Evolutionary conservation across 1,139 yeast genomes (phyloP).

Genomic region (Pneumocystis carinii): DNA sequence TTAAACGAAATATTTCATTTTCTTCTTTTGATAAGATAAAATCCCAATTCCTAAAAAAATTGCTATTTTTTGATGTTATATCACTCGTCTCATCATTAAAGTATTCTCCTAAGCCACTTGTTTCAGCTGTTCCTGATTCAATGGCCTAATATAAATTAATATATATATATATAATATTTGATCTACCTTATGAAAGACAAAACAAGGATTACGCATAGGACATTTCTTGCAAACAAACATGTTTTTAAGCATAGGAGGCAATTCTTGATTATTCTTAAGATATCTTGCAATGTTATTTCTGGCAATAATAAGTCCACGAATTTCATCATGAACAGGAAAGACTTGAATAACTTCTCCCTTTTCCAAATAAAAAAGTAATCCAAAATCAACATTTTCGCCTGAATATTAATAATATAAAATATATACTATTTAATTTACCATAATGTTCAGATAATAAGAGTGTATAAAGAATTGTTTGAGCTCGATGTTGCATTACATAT

Average conservation of each 20-base stretch:
- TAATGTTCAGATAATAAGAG: slow-evolving; percentile 67
- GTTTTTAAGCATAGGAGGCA: slow-evolving; percentile 49
- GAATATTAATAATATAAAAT: background rate
- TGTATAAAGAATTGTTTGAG: slow-evolving; percentile 79
- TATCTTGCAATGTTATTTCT: slow-evolving; percentile 56
- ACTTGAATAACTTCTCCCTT: slow-evolving; percentile 38
- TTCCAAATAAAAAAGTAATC: slow-evolving; percentile 61
- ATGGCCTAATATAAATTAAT: slow-evolving; percentile 13
- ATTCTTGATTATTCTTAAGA: slow-evolving; percentile 30
- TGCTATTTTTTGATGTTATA: slow-evolving; percentile 31
- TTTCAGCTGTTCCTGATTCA: slow-evolving; percentile 41
- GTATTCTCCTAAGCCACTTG: slow-evolving; percentile 25
- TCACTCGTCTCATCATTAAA: slow-evolving; percentile 40
- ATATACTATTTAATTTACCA: slow-evolving; percentile 9
- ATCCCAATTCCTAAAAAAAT: slow-evolving; percentile 63
- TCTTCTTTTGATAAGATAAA: slow-evolving; percentile 61
- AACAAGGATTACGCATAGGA: slow-evolving; percentile 45
- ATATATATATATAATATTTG: background rate
- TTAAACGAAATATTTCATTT: slow-evolving; percentile 36
- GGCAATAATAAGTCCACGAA: slow-evolving; percentile 49
- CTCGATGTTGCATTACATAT: slow-evolving; percentile 55
- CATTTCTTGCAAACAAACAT: slow-evolving; percentile 53
- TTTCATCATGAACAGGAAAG: slow-evolving; percentile 30
- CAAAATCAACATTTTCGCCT: slow-evolving; percentile 46
- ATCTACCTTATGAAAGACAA: slow-evolving; percentile 44